Evolutionary conservation across 805 yeast species (phyloP).

Genomic region (Wickerhamiella allomyrinae): DNA sequence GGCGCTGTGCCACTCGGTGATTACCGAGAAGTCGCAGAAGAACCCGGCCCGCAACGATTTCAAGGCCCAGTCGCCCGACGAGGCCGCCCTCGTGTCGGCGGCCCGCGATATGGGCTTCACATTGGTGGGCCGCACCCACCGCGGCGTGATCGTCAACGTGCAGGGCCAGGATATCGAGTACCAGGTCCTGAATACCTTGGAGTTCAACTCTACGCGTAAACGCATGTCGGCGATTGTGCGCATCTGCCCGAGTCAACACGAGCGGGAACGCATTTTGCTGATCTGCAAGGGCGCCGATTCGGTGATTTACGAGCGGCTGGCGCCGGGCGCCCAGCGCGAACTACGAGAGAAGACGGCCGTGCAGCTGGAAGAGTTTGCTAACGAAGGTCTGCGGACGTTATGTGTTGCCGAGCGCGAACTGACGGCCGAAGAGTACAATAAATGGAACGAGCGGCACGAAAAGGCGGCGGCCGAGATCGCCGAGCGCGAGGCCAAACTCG

Average conservation of each 20-base stretch:
- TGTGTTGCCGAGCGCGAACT: conserved; percentile 55
- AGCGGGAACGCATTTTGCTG: conserved; percentile 31
- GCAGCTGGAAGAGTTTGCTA: conserved; percentile 60
- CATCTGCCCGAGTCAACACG: conserved; percentile 20
- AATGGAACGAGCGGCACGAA: conserved; percentile 43
- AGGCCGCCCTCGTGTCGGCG: conserved; percentile 64
- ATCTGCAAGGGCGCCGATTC: conserved; percentile 70
- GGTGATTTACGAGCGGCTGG: conserved; percentile 45
- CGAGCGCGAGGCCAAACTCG: conserved; percentile 48
- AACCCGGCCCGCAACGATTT: conserved; percentile 32
- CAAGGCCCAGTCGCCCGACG: conserved; percentile 80
- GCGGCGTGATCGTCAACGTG: conserved; percentile 31
- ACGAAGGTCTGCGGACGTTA: conserved; percentile 66
- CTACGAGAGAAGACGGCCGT: conserved; percentile 48
- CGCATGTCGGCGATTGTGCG: conserved; percentile 62
- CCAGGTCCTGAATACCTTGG: conserved; percentile 44
- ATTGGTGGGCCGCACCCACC: conserved; percentile 42
- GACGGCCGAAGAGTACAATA: conserved; percentile 30
- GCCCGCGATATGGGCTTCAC: conserved; percentile 67
- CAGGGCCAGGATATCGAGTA: conserved; percentile 37
- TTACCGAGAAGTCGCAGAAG: conserved; percentile 38
- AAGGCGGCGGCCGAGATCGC: conserved; percentile 46
- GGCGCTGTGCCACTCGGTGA: conserved; percentile 67
- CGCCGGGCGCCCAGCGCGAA: conserved; percentile 27
- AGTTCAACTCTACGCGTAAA: conserved; percentile 63